Base-by-base conservation (phyloP, 768 basidiomycete genomes). In the Macrocybe gigantea region DNA sequence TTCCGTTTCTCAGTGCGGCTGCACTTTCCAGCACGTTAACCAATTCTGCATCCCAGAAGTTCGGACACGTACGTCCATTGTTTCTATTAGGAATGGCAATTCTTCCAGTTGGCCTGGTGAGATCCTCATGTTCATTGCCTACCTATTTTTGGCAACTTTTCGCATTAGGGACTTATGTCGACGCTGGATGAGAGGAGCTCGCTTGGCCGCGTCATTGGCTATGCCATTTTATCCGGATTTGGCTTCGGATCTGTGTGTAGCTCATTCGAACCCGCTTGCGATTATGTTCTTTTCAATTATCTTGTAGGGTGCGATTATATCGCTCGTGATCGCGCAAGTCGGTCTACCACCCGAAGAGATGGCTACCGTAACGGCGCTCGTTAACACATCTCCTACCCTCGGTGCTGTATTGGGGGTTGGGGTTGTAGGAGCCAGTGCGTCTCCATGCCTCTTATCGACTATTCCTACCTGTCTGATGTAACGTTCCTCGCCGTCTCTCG, bases 371-470 rank as follows among this genome's bases (percentile, higher is more conserved):
- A 60, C 61, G 13, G 61, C 61, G 5, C 47, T 62, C 29, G 45
- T 58, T 5, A 53, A 50, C 9, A 40, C 57, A 29, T 33, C 59
- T 8, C 55, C 60, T 9, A 53, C 41, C 31, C 49, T 60, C 6
- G 61, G 57, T 33, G 61, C 57, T 9, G 58, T 60, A n/a, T 37
- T 62, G 10, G 59, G 57, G n/a, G 53, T 62, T n/a, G 56, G 54
- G 7, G 53, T 62, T 11, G 47, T 59, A n/a, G 61, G 61, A 29
- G 50, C 54, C 12, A 50, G 59, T 57, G 46, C 32, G 57, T 55
- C 39, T 22, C 34, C 8, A 12, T 13, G 14, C 41, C 9, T 11
- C 8, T 36, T 36, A 45, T 9, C 33, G 15, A 41, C 40, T 40
- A 22, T 22, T 22, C 22, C 22, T 22, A 22, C 22, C 22, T 2